phyloP scores from a whole-genome alignment of 352 stramenopile genomes.

The Phytophthora aleatoria region DNA sequence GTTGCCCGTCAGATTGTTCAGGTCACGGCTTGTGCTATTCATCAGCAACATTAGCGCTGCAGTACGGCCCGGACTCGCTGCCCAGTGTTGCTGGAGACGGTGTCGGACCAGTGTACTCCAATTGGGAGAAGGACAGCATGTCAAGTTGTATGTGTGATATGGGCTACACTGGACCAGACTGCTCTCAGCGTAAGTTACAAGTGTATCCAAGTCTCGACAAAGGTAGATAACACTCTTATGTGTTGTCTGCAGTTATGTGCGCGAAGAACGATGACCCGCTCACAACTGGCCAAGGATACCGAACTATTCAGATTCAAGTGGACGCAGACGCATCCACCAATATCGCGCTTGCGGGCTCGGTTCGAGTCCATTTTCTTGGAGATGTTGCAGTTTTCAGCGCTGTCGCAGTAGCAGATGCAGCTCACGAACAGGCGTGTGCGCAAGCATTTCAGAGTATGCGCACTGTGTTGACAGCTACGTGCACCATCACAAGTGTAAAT shows the following conservation, averaged over 20 bases:
- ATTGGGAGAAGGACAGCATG: slow-evolving; percentile 88
- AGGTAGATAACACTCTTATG: not conserved
- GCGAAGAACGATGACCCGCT: slow-evolving; percentile 89
- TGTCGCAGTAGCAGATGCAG: slow-evolving; percentile 36
- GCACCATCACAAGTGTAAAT: slow-evolving; percentile 40
- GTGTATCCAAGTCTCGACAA: not conserved
- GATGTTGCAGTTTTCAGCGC: slow-evolving; percentile 50
- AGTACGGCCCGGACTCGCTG: slow-evolving; percentile 52
- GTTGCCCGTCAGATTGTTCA: slow-evolving; percentile 65
- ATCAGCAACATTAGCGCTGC: slow-evolving; percentile 46
- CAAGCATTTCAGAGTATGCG: slow-evolving; percentile 48
- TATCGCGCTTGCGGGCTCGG: slow-evolving; percentile 34
- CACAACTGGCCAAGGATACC: slow-evolving; percentile 67
- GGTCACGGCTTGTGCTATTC: slow-evolving; percentile 70
- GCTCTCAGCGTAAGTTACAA: slow-evolving; percentile 61
- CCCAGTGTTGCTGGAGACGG: slow-evolving; percentile 45
- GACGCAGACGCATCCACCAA: slow-evolving; percentile 26
- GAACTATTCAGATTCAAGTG: slow-evolving; percentile 62
- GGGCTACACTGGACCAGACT: slow-evolving; percentile 85
- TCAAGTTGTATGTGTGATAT: slow-evolving; percentile 83
- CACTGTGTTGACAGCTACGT: slow-evolving; percentile 49
- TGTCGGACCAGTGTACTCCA: slow-evolving; percentile 65
- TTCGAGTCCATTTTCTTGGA: slow-evolving; percentile 60
- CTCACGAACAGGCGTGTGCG: slow-evolving; percentile 38
- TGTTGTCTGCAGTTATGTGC: slow-evolving; percentile 62